Conservation (phyloP, 257 asterid genomes). For the Asclepias syriaca region DNA sequence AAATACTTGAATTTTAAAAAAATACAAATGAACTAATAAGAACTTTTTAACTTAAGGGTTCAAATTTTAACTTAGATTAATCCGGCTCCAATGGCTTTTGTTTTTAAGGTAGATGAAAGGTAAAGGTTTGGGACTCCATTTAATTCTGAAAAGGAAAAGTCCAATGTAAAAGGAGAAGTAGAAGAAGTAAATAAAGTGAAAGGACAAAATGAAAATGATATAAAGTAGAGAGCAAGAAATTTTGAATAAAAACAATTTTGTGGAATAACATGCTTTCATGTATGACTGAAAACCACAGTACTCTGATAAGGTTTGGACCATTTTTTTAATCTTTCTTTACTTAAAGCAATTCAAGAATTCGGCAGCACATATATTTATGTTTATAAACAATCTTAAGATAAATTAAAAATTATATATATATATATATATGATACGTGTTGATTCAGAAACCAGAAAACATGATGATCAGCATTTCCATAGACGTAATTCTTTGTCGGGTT, state of each 20-base stretch:
- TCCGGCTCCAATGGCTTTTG: too few relatives aligned
- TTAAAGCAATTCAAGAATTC: conserved; percentile 12
- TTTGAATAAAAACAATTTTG: conserved; percentile 10
- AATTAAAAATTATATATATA: too few relatives aligned
- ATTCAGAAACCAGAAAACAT: background rate
- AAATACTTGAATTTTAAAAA: too few relatives aligned
- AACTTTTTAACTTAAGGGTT: too few relatives aligned
- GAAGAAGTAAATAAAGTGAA: conserved; percentile 12
- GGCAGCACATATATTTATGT: background rate
- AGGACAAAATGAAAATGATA: conserved; percentile 30
- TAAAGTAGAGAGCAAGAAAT: conserved; percentile 5
- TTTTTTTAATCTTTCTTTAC: background rate
- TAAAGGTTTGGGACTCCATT: background rate
- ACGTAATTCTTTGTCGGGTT: too few relatives aligned
- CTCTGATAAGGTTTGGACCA: conserved; percentile 15
- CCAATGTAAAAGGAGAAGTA: background rate
- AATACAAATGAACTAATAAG: too few relatives aligned
- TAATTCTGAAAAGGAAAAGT: background rate
- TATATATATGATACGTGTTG: too few relatives aligned
- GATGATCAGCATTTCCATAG: too few relatives aligned
- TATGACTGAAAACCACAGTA: background rate
- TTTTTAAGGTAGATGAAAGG: too few relatives aligned
- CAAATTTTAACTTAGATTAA: too few relatives aligned
- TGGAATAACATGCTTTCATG: conserved; percentile 5
- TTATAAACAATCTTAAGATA: background rate